Conservation (phyloP, 768 basidiomycete species). For the Termitomyces bulborhizus region DNA sequence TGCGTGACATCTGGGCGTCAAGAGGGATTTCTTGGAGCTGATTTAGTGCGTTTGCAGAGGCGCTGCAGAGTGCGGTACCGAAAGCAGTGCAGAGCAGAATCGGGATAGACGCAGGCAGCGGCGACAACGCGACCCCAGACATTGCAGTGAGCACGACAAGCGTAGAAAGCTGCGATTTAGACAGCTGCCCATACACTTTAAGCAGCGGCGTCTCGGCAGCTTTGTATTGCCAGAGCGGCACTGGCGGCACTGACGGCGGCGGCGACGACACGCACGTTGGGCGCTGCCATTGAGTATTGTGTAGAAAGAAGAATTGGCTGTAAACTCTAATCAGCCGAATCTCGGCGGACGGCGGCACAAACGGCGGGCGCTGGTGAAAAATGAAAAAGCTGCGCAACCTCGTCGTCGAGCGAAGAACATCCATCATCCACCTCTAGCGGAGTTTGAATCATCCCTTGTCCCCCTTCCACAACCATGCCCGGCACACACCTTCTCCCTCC, state of each 20-base stretch:
- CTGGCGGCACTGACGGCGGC: no score
- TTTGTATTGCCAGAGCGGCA: conserved; percentile 5
- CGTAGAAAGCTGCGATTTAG: conserved; percentile 78
- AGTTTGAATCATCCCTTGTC: conserved; percentile 12
- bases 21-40: conserved; percentile 93
- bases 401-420: not conserved
- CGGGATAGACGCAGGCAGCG: conserved; percentile 77
- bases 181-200: conserved; percentile 70
- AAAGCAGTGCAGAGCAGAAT: conserved; percentile 81
- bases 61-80: conserved; percentile 87
- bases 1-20: conserved; percentile 95
- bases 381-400: no score
- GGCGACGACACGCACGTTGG: no score
- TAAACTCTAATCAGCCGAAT: no score
- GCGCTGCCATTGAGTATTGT: conserved; percentile 50
- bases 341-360: no score
- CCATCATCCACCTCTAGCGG: conserved; percentile 8
- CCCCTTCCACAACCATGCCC: conserved; percentile 28
- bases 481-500: conserved; percentile 91
- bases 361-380: no score
- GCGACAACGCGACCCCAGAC: conserved; percentile 90
- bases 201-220: conserved; percentile 40
- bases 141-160: conserved; percentile 87
- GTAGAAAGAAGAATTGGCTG: conserved; percentile 39
- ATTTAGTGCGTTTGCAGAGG: conserved; percentile 92